Base-by-base conservation (phyloP, 352 stramenopile species). In the Phytophthora europaea region DNA sequence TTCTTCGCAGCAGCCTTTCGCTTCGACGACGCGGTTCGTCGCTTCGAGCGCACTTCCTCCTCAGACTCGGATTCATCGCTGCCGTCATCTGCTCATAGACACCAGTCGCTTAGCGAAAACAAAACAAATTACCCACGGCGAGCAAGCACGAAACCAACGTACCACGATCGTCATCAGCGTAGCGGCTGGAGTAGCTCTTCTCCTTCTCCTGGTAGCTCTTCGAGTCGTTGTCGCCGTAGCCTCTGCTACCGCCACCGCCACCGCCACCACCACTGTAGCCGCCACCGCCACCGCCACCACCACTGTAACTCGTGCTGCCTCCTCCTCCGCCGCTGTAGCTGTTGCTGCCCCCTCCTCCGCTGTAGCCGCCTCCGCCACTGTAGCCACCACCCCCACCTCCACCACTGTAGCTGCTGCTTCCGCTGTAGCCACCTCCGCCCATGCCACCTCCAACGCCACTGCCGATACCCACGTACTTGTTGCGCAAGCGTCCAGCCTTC, bases 391-490 rank as follows among this genome's bases (percentile, higher is more conserved):
- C 28, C 8, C 28, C 47, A 53, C 47, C 47, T 23, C 67, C 33
- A 26, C 70, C 76, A 61, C 72, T 83, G 65, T 85, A 84, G 45
- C 78, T 71, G 45, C 76, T 70, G 51, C 73, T 53, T 50, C 64
- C 68, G 38, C 70, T 84, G 65, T 80, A 87, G 45, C 74, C 70
- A 16, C 78, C 70, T 57, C 75, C 69, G 50, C 80, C 73, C 50
- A 78, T 76, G 33, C 73, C 69, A 10, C 78, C 81, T 55, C 81
- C 88, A 51, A 84, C 77, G 23, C 83, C 78, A 31, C 82, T 87
- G 22, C 90, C 86, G 60, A 97, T 95, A 26, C 91, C 91, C 63
- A 92, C 91, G 67, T 95, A 97, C 76, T 97, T 97, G 78, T 97
- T 90, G 5, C 90, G 87, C 50, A 97, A 67, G 53, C 87, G 84